Percentiles rank a stretch among this genome's conserved stretches.
These are phyloP conservation scores for Russula foetens DNA, from an alignment of 768 basidiomycete species.

Conservation along the genomic window DNA sequence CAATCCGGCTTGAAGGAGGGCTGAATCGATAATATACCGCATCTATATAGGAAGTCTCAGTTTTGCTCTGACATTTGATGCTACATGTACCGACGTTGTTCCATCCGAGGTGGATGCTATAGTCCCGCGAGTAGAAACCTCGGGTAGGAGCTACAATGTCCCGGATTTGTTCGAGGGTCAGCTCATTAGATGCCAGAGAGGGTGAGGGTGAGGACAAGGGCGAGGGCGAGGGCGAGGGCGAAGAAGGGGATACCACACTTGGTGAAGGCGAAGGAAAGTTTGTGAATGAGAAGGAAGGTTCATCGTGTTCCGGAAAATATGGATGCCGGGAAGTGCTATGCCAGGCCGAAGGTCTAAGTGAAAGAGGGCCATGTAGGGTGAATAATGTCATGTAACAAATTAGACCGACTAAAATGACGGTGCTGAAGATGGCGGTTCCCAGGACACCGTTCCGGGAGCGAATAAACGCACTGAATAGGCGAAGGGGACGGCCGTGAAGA, in stretches of 20 bases:
- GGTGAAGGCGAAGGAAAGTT: neutral
- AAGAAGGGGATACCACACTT: neutral
- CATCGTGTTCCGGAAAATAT: too few relatives aligned
- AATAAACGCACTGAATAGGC: too few relatives aligned
- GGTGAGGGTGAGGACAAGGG: too few relatives aligned
- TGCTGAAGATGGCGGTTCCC: neutral
- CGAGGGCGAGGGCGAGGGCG: too few relatives aligned
- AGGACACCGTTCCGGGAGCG: neutral
- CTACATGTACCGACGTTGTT: slow-evolving; percentile 33
- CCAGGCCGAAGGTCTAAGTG: neutral
- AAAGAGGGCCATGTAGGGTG: neutral
- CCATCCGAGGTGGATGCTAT: slow-evolving; percentile 38
- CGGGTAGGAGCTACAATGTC: slow-evolving; percentile 31
- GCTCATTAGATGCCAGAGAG: slow-evolving; percentile 7
- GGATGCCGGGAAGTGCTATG: neutral
- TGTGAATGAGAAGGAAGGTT: neutral
- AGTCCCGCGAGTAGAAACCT: slow-evolving; percentile 40
- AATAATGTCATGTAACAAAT: slow-evolving; percentile 2
- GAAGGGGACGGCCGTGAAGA: neutral
- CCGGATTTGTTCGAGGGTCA: slow-evolving; percentile 28
- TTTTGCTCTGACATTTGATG: too few relatives aligned
- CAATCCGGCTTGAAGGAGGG: slow-evolving; percentile 34
- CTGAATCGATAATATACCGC: slow-evolving; percentile 43
- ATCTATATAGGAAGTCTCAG: slow-evolving; percentile 26
- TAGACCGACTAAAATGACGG: neutral